A percentile compares a stretch with the other conserved stretches of the same genome.
Conservation (phyloP, 2,329 filamentous ascomycete species). For the Trichoderma sp. region DNA sequence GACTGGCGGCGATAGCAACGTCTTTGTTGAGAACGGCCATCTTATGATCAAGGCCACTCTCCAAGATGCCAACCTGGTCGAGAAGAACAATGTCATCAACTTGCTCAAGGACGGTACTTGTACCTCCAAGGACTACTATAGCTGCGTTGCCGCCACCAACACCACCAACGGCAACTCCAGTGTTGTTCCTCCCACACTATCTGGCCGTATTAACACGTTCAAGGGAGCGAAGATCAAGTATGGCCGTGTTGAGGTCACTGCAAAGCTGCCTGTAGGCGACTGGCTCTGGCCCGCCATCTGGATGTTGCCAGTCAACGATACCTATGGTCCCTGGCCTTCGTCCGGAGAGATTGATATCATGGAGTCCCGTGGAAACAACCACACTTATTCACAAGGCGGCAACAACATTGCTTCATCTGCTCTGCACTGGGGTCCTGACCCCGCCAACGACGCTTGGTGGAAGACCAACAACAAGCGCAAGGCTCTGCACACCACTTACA, state of each 20-base stretch:
- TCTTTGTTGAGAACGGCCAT: constrained; percentile 66
- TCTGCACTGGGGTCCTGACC: constrained; percentile 77
- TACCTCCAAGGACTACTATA: constrained; percentile 55
- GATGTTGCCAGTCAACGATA: constrained; percentile 74
- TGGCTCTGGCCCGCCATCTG: constrained; percentile 93
- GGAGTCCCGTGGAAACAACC: constrained; percentile 80
- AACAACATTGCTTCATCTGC: constrained; percentile 78
- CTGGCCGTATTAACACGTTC: constrained; percentile 74
- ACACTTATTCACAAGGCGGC: constrained; percentile 71
- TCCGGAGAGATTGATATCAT: constrained; percentile 84
- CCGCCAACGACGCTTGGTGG: constrained; percentile 76
- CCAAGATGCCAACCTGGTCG: constrained; percentile 65
- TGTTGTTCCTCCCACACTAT: constrained; percentile 74
- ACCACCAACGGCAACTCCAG: constrained; percentile 66
- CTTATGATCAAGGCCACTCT: constrained; percentile 76
- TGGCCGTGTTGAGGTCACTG: constrained; percentile 76
- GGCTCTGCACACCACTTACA: constrained; percentile 73
- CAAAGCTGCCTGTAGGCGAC: constrained; percentile 72
- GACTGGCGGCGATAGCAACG: constrained; percentile 69
- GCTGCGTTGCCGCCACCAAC: constrained; percentile 71
- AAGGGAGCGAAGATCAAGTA: constrained; percentile 71
- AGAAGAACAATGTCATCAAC: constrained; percentile 65
- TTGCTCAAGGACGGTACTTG: constrained; percentile 65
- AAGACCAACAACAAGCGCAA: constrained; percentile 74
- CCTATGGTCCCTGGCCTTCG: constrained; percentile 73